Conservation (phyloP, 1,139 yeast species). For the Scheffersomyces illinoinensis region DNA sequence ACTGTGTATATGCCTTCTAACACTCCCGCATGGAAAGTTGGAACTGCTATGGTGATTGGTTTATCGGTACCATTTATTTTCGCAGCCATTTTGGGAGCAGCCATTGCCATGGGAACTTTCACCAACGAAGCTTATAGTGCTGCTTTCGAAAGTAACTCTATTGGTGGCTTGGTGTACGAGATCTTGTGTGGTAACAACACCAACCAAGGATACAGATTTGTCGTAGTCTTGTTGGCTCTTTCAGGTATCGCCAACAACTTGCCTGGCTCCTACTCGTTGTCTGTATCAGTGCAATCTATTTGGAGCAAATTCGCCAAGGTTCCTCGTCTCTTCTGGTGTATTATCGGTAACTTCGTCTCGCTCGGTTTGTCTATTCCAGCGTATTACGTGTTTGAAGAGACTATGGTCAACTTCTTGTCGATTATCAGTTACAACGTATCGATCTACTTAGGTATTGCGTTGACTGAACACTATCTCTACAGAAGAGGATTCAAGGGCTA, state of each 20-base stretch:
- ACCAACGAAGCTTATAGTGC: conserved; percentile 18
- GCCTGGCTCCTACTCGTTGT: conserved; percentile 31
- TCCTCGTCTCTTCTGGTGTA: conserved; percentile 34
- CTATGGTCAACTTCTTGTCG: conserved; percentile 32
- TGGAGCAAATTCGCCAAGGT: conserved; percentile 28
- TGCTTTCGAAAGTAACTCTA: conserved; percentile 20
- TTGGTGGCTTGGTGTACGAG: conserved; percentile 32
- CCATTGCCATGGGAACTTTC: conserved; percentile 27
- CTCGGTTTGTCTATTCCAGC: conserved; percentile 34
- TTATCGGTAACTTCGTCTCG: conserved; percentile 28
- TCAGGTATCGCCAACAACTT: conserved; percentile 30
- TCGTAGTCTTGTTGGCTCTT: conserved; percentile 30
- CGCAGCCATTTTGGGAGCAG: conserved; percentile 30
- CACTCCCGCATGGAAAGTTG: conserved; percentile 26
- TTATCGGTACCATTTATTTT: conserved; percentile 27
- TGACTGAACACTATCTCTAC: conserved; percentile 29
- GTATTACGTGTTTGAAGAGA: conserved; percentile 27
- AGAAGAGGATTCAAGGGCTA: conserved; percentile 25
- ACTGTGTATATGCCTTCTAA: conserved; percentile 28
- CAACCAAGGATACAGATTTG: conserved; percentile 33
- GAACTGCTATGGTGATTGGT: conserved; percentile 27
- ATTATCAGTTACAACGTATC: conserved; percentile 32
- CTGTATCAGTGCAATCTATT: conserved; percentile 29
- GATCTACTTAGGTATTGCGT: conserved; percentile 27
- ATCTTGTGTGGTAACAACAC: conserved; percentile 27